Percentiles rank a stretch among this genome's conserved stretches.
These are phyloP conservation scores for Emergomyces orientalis DNA, from an alignment of 2,329 filamentous ascomycete genomes.

Conservation along the genomic window DNA sequence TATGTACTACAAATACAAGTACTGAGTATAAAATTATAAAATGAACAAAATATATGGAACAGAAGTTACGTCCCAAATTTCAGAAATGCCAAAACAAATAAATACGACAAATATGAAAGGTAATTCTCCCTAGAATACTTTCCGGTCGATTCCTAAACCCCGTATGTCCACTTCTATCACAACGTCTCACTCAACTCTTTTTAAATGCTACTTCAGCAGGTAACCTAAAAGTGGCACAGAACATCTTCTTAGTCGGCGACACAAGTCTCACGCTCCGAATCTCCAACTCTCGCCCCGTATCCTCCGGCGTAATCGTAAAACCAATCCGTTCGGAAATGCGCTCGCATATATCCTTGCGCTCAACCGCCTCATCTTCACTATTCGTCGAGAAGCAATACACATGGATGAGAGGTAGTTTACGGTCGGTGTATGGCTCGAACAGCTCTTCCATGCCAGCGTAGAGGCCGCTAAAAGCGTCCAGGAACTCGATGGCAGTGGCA, in stretches of 20 bases:
- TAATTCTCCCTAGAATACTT: not conserved
- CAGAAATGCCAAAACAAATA: not conserved
- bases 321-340: constrained; percentile 55
- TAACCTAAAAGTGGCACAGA: constrained; percentile 83
- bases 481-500: constrained; percentile 76
- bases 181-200: constrained; percentile 10
- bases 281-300: constrained; percentile 51
- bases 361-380: constrained; percentile 60
- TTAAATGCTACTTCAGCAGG: constrained; percentile 72
- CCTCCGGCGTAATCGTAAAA: constrained; percentile 47
- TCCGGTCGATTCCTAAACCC: not conserved
- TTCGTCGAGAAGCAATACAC: constrained; percentile 91
- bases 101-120: not conserved
- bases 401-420: constrained; percentile 70
- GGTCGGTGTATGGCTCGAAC: constrained; percentile 52
- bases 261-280: constrained; percentile 70
- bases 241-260: constrained; percentile 91
- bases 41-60: not conserved
- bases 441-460: constrained; percentile 62
- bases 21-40: not conserved
- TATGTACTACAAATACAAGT: constrained; percentile 3
- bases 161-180: not conserved
- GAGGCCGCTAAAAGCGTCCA: constrained; percentile 66
- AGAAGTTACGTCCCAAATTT: not conserved
- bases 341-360: constrained; percentile 52